Evolutionary conservation across 1,139 yeast genomes (phyloP).

Genomic region (Hyphopichia wangnamkhiaoensis): DNA sequence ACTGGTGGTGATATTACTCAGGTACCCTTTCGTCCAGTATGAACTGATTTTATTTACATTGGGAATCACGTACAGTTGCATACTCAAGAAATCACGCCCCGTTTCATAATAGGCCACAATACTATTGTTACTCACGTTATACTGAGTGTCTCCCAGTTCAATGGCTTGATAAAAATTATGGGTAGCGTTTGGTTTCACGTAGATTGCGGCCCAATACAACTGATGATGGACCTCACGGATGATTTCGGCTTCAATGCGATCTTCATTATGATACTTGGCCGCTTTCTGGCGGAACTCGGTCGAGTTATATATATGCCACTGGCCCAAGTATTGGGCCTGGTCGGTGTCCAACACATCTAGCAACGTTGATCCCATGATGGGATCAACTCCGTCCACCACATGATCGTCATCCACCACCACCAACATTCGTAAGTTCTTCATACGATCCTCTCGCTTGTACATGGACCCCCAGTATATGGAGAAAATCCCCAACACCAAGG

Average conservation of each 20-base stretch:
- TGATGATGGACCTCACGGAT: slow-evolving; percentile 43
- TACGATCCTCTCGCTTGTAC: slow-evolving; percentile 27
- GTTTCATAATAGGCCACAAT: slow-evolving; percentile 37
- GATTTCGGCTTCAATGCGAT: slow-evolving; percentile 28
- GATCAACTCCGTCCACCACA: slow-evolving; percentile 26
- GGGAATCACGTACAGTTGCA: slow-evolving; percentile 29
- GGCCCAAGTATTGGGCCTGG: slow-evolving; percentile 18
- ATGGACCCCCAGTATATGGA: slow-evolving; percentile 49
- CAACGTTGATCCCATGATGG: slow-evolving; percentile 33
- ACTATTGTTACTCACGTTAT: slow-evolving; percentile 27
- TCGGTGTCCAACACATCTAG: slow-evolving; percentile 18
- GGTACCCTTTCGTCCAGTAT: slow-evolving; percentile 20
- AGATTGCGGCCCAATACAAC: slow-evolving; percentile 44
- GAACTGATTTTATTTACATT: slow-evolving; percentile 17
- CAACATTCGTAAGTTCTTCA: slow-evolving; percentile 36
- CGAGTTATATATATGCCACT: slow-evolving; percentile 21
- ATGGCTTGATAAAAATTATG: slow-evolving; percentile 30
- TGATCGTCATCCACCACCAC: slow-evolving; percentile 43
- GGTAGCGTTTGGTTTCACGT: slow-evolving; percentile 42
- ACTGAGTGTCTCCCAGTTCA: slow-evolving; percentile 21
- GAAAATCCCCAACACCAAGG: slow-evolving; percentile 31
- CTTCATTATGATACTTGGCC: slow-evolving; percentile 11
- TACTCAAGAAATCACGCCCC: slow-evolving; percentile 39
- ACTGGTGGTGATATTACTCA: slow-evolving; percentile 4
- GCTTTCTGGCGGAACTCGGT: slow-evolving; percentile 18